Conservation (phyloP, 805 yeast species). For the Metschnikowia anglica region DNA sequence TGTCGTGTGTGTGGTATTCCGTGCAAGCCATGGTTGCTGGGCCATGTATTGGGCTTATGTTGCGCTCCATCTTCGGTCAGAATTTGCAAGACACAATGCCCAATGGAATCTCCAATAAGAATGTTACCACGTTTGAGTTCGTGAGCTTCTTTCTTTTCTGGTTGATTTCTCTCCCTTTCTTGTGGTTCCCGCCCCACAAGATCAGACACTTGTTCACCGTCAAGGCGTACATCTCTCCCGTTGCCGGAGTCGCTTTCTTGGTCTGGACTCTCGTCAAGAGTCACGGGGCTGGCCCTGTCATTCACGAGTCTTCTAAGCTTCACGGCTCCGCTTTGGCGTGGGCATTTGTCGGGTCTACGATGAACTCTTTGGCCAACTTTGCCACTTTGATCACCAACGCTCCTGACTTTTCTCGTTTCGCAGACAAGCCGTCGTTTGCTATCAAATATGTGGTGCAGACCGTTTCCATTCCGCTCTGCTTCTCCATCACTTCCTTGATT, state of each 20-base stretch:
- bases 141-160: slow-evolving; percentile 80
- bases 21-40: slow-evolving; percentile 87
- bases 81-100: slow-evolving; percentile 61
- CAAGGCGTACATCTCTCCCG: slow-evolving; percentile 75
- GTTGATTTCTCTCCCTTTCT: slow-evolving; percentile 73
- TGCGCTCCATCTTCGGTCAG: slow-evolving; percentile 67
- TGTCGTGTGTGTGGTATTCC: slow-evolving; percentile 86
- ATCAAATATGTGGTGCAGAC: slow-evolving; percentile 46
- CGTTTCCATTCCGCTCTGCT: slow-evolving; percentile 70
- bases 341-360: slow-evolving; percentile 75
- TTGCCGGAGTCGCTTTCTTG: slow-evolving; percentile 80
- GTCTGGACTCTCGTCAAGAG: slow-evolving; percentile 84
- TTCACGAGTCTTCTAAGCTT: slow-evolving; percentile 53
- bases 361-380: slow-evolving; percentile 82
- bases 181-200: slow-evolving; percentile 79
- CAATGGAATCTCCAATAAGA: slow-evolving; percentile 56
- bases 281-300: slow-evolving; percentile 73
- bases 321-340: slow-evolving; percentile 67
- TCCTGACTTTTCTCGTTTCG: slow-evolving; percentile 86
- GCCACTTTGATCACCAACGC: slow-evolving; percentile 87
- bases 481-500: slow-evolving; percentile 76
- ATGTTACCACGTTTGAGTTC: slow-evolving; percentile 70
- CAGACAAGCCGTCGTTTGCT: slow-evolving; percentile 45
- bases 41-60: slow-evolving; percentile 68
- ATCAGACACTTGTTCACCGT: slow-evolving; percentile 82